phyloP scores from a whole-genome alignment of 345 rosid species.

The Eucalyptus curtisii region DNA sequence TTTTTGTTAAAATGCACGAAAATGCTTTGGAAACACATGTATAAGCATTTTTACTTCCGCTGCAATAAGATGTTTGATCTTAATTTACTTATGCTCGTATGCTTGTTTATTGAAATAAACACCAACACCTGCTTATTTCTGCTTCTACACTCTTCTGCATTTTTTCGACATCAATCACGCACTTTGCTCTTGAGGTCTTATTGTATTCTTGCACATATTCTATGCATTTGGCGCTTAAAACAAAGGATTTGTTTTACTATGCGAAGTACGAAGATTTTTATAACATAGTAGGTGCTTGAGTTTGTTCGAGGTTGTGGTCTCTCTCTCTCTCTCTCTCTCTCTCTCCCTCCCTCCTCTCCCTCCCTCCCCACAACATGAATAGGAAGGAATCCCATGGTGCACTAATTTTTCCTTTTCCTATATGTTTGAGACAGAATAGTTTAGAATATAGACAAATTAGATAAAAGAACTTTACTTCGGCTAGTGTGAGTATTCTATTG shows the following conservation, averaged over 20 bases:
- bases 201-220: neutral
- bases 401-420: neutral
- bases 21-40: no score
- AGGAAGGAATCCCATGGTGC: neutral
- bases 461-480: neutral
- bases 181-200: conserved; percentile 36
- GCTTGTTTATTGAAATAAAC: no score
- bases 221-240: neutral
- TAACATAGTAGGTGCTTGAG: neutral
- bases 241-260: neutral
- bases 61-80: no score
- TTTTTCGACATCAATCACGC: no score
- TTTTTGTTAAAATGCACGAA: no score
- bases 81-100: no score
- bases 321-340: neutral
- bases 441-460: neutral
- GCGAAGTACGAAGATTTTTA: neutral
- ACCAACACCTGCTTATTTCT: no score
- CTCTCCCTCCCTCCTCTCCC: no score
- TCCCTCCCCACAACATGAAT: neutral
- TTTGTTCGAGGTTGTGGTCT: neutral
- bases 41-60: no score
- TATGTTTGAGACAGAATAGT: neutral
- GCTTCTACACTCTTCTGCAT: no score
- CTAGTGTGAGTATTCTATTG: neutral